Percentiles rank a stretch among this genome's conserved stretches.
Evolutionary conservation across 1,139 yeast genomes (phyloP).

Genomic region (Scheffersomyces parashehatae): DNA sequence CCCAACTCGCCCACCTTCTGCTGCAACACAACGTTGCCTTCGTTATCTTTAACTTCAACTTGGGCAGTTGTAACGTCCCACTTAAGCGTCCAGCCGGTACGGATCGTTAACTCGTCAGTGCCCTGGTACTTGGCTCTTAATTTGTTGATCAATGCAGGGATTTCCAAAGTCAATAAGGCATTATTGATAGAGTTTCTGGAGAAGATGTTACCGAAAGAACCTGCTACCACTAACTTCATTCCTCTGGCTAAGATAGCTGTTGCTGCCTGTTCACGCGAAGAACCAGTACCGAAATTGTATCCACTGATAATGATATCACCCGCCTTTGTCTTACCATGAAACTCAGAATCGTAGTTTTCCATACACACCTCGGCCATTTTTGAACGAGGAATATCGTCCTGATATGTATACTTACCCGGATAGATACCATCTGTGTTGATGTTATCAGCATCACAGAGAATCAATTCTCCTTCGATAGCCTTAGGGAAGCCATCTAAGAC

Average conservation of each 20-base stretch:
- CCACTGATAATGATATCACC: constrained; percentile 93
- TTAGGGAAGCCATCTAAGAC: constrained; percentile 90
- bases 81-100: constrained; percentile 90
- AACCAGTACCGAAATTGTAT: constrained; percentile 95
- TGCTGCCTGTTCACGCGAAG: constrained; percentile 99
- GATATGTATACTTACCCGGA: constrained; percentile 98
- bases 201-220: constrained; percentile 96
- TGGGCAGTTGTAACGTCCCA: constrained; percentile 91
- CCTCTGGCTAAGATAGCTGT: constrained; percentile 94
- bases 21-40: constrained; percentile 64
- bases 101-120: constrained; percentile 71
- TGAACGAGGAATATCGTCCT: constrained; percentile 91
- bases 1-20: constrained; percentile 96
- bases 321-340: constrained; percentile 73
- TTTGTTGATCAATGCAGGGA: constrained; percentile 79
- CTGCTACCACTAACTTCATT: constrained; percentile 89
- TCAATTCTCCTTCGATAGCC: constrained; percentile 83
- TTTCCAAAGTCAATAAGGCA: constrained; percentile 89
- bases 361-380: constrained; percentile 98
- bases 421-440: constrained; percentile 98
- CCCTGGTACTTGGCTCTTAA: constrained; percentile 68
- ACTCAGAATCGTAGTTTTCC: constrained; percentile 96
- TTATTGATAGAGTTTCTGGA: constrained; percentile 94
- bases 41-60: constrained; percentile 73
- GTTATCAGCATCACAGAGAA: constrained; percentile 95